These are phyloP conservation scores for Rhizopus delemar DNA, from an alignment of 371 early-diverging fungal genomes.

Conservation along the genomic window DNA sequence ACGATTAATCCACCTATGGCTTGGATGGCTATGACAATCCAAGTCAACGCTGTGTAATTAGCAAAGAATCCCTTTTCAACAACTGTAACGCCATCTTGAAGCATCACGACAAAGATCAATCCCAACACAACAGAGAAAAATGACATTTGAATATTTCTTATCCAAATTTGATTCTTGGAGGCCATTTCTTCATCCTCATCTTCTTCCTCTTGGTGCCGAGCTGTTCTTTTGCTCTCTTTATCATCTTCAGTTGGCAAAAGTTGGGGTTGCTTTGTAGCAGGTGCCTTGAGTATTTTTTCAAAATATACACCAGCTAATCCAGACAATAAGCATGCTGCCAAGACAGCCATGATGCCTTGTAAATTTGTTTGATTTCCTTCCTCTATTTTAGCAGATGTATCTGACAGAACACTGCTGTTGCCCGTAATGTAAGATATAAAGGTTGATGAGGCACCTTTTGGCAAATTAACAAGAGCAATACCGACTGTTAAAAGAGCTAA, in stretches of 20 bases:
- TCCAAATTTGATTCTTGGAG: constrained; percentile 60
- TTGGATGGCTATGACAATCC: constrained; percentile 77
- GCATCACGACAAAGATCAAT: constrained; percentile 56
- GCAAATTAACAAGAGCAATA: constrained; percentile 80
- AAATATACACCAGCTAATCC: constrained; percentile 96
- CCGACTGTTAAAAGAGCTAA: constrained; percentile 79
- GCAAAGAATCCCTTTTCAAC: constrained; percentile 78
- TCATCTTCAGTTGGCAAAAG: not conserved
- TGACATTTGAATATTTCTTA: constrained; percentile 83
- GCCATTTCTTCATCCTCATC: constrained; percentile 1
- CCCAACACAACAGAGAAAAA: constrained; percentile 68
- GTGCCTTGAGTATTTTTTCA: constrained; percentile 88
- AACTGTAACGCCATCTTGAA: constrained; percentile 64
- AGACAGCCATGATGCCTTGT: constrained; percentile 63
- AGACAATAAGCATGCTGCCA: constrained; percentile 85
- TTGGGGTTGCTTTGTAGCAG: constrained; percentile 2
- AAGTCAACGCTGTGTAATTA: constrained; percentile 76
- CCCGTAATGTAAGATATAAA: constrained; percentile 10
- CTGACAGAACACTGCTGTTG: constrained; percentile 3
- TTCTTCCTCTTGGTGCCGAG: not conserved
- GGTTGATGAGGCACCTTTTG: constrained; percentile 21
- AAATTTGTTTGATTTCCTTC: constrained; percentile 45
- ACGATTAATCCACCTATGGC: constrained; percentile 90
- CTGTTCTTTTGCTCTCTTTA: constrained; percentile 2
- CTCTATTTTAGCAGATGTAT: constrained; percentile 1